A percentile compares a stretch with the other conserved stretches of the same genome.
Conservation (phyloP, 306 rosid genomes). For the Glycine tomentella region DNA sequence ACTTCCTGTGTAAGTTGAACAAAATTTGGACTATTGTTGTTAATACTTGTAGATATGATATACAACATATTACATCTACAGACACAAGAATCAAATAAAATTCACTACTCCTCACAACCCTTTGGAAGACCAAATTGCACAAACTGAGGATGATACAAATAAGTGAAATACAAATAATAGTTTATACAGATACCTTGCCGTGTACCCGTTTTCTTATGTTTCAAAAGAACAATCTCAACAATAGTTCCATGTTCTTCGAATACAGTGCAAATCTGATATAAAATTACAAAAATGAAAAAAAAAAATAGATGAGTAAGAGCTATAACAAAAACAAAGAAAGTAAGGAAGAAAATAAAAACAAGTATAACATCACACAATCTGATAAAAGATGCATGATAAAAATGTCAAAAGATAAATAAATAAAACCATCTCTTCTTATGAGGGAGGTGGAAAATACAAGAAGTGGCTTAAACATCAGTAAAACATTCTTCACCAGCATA, state of each 20-base stretch:
- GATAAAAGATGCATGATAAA: conserved; percentile 23
- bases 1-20: conserved; percentile 60
- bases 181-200: conserved; percentile 98
- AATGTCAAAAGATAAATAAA: conserved; percentile 22
- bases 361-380: conserved; percentile 11
- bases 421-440: neutral
- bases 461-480: too few species aligned
- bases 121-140: conserved; percentile 34
- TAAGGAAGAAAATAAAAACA: conserved; percentile 29
- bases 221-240: conserved; percentile 77
- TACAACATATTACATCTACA: conserved; percentile 24
- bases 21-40: conserved; percentile 42
- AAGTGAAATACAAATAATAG: conserved; percentile 19
- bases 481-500: neutral
- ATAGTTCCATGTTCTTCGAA: conserved; percentile 77
- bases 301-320: conserved; percentile 30
- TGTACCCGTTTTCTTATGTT: conserved; percentile 73
- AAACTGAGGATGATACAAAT: conserved; percentile 27
- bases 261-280: conserved; percentile 67
- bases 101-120: conserved; percentile 34
- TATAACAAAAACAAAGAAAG: conserved; percentile 15
- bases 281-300: conserved; percentile 12
- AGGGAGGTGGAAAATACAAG: too few species aligned
- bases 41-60: conserved; percentile 25
- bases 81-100: conserved; percentile 20